Conservation (phyloP, 305 asterid genomes). For the Rubia balearica region DNA sequence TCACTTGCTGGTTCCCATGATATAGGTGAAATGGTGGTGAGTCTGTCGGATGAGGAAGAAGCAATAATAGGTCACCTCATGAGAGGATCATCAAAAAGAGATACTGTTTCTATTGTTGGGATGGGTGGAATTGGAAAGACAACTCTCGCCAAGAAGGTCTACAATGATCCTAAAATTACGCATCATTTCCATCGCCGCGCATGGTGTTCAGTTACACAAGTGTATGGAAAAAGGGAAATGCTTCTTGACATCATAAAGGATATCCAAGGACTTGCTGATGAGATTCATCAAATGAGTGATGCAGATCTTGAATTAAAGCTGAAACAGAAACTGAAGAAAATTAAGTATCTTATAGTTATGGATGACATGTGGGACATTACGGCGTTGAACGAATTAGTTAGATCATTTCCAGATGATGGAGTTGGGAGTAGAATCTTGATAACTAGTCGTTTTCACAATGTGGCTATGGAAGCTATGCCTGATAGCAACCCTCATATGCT, state of each 20-base stretch:
- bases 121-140: constrained; percentile 9
- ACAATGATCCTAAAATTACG: background rate
- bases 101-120: constrained; percentile 7
- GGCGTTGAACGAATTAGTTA: background rate
- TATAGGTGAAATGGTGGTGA: constrained; percentile 6
- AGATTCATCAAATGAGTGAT: constrained; percentile 5
- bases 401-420: constrained; percentile 8
- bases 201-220: constrained; percentile 3
- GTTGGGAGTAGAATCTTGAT: constrained; percentile 10
- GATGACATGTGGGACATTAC: constrained; percentile 3
- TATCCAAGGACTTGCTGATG: constrained; percentile 3
- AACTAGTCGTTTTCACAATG: constrained; percentile 6
- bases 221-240: constrained; percentile 12
- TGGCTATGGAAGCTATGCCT: constrained; percentile 8
- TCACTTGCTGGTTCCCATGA: constrained; percentile 1
- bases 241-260: constrained; percentile 3
- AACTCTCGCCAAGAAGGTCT: constrained; percentile 12
- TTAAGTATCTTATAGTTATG: constrained; percentile 10
- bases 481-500: constrained; percentile 5
- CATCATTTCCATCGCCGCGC: constrained; percentile 9
- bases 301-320: background rate
- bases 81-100: constrained; percentile 6
- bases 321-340: background rate
- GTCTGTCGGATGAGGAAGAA: constrained; percentile 5
- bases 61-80: background rate